Conservation (phyloP, 257 asterid genomes). For the Lavandula angustifolia region DNA sequence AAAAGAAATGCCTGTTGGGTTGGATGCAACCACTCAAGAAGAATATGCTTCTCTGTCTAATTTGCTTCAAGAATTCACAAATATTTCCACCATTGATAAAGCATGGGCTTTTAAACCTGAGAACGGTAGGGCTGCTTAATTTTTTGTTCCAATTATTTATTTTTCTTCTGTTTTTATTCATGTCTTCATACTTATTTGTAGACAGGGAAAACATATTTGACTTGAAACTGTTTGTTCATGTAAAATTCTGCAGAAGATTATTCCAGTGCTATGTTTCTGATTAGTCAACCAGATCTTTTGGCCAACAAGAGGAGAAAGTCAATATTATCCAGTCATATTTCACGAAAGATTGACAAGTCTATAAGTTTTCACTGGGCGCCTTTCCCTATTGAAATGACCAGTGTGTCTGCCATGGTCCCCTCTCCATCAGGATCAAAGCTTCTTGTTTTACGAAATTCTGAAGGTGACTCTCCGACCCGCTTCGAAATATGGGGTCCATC, state of each 20-base stretch:
- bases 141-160: neutral
- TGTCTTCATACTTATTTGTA: neutral
- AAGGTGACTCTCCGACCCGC: slow-evolving; percentile 72
- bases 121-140: slow-evolving; percentile 48
- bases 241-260: slow-evolving; percentile 48
- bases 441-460: slow-evolving; percentile 72
- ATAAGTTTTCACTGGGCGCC: slow-evolving; percentile 77
- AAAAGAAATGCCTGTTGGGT: slow-evolving; percentile 36
- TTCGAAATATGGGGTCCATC: slow-evolving; percentile 88
- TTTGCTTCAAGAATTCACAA: slow-evolving; percentile 66
- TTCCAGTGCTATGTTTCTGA: slow-evolving; percentile 69
- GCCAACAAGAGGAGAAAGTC: slow-evolving; percentile 74
- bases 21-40: slow-evolving; percentile 52
- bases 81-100: slow-evolving; percentile 73
- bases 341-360: slow-evolving; percentile 38
- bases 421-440: slow-evolving; percentile 93
- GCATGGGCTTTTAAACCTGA: slow-evolving; percentile 82
- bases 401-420: slow-evolving; percentile 73
- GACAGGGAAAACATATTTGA: slow-evolving; percentile 10
- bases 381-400: slow-evolving; percentile 74
- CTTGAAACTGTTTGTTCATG: slow-evolving; percentile 5
- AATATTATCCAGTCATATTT: slow-evolving; percentile 63
- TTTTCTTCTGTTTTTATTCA: neutral
- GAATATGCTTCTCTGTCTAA: slow-evolving; percentile 59
- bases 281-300: slow-evolving; percentile 76